A percentile compares a stretch with the other conserved stretches of the same genome.
Conservation (phyloP, 1,284 basidiomycete species). For the Meira nashicola region DNA sequence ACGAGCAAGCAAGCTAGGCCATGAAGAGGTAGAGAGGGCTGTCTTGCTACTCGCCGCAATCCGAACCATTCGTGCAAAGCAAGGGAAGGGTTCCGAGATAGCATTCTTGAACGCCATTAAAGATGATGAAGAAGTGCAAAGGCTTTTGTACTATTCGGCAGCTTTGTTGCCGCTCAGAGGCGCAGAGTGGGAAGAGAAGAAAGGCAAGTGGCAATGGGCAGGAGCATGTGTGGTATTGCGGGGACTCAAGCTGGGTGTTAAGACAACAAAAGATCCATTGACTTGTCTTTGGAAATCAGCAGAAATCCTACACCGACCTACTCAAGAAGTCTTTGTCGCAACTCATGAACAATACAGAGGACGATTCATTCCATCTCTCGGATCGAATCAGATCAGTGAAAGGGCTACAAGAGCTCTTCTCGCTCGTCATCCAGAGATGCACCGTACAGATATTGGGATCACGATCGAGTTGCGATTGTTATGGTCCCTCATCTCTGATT, state of each 20-base stretch:
- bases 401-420: conserved; percentile 1
- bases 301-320: conserved; percentile 10
- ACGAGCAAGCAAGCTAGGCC: background rate
- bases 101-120: conserved; percentile 18
- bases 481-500: background rate
- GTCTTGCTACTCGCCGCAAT: too few species aligned
- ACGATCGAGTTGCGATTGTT: background rate
- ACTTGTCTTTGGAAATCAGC: conserved; percentile 18
- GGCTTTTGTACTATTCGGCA: conserved; percentile 30
- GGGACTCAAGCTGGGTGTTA: conserved; percentile 47
- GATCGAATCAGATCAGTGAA: background rate
- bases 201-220: conserved; percentile 36
- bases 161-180: conserved; percentile 30
- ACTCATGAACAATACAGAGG: background rate
- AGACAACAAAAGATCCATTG: conserved; percentile 40
- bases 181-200: conserved; percentile 33
- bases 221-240: conserved; percentile 31
- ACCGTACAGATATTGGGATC: background rate
- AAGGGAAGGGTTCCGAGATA: background rate
- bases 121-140: conserved; percentile 18
- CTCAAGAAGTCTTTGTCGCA: background rate
- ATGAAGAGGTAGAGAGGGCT: too few species aligned
- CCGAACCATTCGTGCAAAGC: background rate
- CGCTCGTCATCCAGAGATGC: background rate
- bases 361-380: background rate